phyloP scores from a whole-genome alignment of 2,329 filamentous ascomycete species.

The Epichloe gansuensis region DNA sequence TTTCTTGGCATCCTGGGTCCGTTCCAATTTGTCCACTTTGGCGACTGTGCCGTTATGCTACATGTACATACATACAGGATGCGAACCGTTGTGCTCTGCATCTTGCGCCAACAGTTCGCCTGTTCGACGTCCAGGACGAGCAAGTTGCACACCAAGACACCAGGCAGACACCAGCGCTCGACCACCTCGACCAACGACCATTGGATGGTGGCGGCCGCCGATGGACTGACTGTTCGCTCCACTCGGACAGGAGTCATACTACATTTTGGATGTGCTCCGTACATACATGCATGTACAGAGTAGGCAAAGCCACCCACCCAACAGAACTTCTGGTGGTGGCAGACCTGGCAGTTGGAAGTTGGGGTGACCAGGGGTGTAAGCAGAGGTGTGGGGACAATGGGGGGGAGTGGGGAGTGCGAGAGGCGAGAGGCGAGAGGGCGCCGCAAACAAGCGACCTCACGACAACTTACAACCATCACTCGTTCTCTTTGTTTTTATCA shows the following conservation, averaged over 20 bases:
- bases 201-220: neutral
- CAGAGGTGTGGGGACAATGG: neutral
- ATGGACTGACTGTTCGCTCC: no score
- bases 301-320: neutral
- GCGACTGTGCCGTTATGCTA: neutral
- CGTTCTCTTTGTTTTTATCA: neutral
- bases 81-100: neutral
- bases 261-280: no score
- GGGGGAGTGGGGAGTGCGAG: neutral
- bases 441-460: neutral
- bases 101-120: conserved; percentile 2
- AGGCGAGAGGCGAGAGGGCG: no score
- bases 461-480: neutral
- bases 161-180: no score
- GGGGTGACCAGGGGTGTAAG: neutral
- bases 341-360: no score
- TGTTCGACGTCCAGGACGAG: neutral
- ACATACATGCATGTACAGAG: no score
- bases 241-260: conserved; percentile 1
- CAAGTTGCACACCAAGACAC: no score
- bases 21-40: neutral
- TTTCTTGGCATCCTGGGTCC: neutral
- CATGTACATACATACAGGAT: no score
- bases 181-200: neutral
- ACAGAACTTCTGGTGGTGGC: neutral